Conservation (phyloP, 2,329 filamentous ascomycete species). For the Penicillium sp. region DNA sequence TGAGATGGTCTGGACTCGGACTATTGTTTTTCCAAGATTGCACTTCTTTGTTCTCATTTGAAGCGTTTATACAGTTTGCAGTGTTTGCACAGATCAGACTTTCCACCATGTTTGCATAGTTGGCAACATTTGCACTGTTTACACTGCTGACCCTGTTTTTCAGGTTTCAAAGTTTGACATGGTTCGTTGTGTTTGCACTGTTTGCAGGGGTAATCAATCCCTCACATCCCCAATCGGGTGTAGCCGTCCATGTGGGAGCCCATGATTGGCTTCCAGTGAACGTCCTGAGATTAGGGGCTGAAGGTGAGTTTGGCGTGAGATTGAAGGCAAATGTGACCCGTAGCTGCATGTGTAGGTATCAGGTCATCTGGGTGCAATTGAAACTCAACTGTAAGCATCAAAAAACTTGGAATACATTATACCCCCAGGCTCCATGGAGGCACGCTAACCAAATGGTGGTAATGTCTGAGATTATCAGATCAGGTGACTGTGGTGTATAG, state of each 20-base stretch:
- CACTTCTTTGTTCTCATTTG: neutral
- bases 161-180: neutral
- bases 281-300: neutral
- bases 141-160: neutral
- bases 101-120: neutral
- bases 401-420: neutral
- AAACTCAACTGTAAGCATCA: neutral
- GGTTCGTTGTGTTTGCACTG: too few species aligned
- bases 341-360: neutral
- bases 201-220: neutral
- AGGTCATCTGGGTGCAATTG: neutral
- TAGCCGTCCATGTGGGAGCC: neutral
- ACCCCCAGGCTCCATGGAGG: neutral
- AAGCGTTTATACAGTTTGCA: neutral
- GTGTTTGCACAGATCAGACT: neutral
- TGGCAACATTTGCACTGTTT: neutral
- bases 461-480: neutral
- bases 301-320: neutral
- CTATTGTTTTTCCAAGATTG: conserved; percentile 8
- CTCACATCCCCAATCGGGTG: neutral
- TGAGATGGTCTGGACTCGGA: conserved; percentile 10
- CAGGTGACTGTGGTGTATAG: neutral
- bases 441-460: neutral
- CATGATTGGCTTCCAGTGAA: neutral
- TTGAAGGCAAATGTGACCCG: neutral